phyloP scores from a whole-genome alignment of 169 alveolate species.

The Plasmodium sp. region DNA sequence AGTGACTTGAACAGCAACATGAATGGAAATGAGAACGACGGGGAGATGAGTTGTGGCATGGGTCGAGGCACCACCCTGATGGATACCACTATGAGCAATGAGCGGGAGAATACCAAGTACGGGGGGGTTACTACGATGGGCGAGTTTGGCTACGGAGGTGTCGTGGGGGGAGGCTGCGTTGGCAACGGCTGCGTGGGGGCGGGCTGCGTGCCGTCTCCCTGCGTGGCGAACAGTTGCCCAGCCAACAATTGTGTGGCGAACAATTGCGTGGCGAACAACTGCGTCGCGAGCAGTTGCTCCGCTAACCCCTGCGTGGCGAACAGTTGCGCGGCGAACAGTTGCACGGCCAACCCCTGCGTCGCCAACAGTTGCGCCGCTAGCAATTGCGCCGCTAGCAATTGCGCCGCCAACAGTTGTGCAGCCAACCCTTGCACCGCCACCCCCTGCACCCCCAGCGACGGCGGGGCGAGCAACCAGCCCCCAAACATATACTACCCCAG shows the following conservation, averaged over 20 bases:
- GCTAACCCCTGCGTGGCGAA: background rate
- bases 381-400: background rate
- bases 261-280: background rate
- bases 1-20: background rate
- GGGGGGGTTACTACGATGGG: background rate
- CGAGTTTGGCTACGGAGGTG: background rate
- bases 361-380: background rate
- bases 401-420: background rate
- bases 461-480: background rate
- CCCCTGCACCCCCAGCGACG: background rate
- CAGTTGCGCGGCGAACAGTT: too few species aligned
- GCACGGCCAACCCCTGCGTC: too few species aligned
- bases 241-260: background rate
- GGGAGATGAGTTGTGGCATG: background rate
- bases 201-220: too few species aligned
- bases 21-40: slow-evolving; percentile 9
- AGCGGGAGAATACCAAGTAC: background rate
- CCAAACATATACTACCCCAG: slow-evolving; percentile 6
- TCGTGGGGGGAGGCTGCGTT: background rate
- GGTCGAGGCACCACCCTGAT: background rate
- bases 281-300: background rate
- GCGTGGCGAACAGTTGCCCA: background rate
- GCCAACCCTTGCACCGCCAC: background rate
- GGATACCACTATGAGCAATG: background rate
- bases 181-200: background rate